Evolutionary conservation across 2,329 filamentous ascomycete species (phyloP).

Genomic region (Cryphonectria nitschkei): DNA sequence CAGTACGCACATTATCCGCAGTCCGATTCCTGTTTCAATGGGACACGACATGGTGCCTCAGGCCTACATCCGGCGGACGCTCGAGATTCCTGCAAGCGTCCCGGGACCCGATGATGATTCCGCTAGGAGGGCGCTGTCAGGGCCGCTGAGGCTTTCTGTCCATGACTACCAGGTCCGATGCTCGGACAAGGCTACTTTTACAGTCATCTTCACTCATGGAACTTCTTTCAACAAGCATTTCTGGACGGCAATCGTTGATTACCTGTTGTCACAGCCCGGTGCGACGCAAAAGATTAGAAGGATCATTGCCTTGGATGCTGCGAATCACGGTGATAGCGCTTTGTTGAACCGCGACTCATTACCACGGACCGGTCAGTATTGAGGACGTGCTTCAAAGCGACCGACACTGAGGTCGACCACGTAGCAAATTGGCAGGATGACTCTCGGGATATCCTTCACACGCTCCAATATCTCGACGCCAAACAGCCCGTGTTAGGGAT

Average conservation of each 20-base stretch:
- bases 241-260: conserved; percentile 19
- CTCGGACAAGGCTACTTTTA: neutral
- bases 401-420: neutral
- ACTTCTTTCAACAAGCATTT: conserved; percentile 25
- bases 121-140: neutral
- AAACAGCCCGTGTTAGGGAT: conserved; percentile 21
- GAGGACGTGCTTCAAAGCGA: neutral
- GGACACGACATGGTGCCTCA: neutral
- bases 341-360: conserved; percentile 12
- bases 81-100: conserved; percentile 14
- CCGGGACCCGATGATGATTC: conserved; percentile 7
- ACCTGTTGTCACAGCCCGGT: neutral
- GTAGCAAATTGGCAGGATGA: conserved; percentile 24
- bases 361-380: conserved; percentile 5
- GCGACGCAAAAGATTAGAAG: conserved; percentile 7
- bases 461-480: conserved; percentile 10
- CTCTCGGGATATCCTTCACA: conserved; percentile 22
- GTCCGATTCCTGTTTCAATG: neutral
- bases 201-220: conserved; percentile 23
- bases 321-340: conserved; percentile 26
- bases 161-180: conserved; percentile 20
- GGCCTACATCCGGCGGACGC: conserved; percentile 10
- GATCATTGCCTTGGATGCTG: conserved; percentile 23
- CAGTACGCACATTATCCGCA: too few species aligned
- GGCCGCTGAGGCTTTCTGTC: conserved; percentile 14